Base-by-base conservation (phyloP, 257 asterid genomes). In the Thymus quinquecostatus region DNA sequence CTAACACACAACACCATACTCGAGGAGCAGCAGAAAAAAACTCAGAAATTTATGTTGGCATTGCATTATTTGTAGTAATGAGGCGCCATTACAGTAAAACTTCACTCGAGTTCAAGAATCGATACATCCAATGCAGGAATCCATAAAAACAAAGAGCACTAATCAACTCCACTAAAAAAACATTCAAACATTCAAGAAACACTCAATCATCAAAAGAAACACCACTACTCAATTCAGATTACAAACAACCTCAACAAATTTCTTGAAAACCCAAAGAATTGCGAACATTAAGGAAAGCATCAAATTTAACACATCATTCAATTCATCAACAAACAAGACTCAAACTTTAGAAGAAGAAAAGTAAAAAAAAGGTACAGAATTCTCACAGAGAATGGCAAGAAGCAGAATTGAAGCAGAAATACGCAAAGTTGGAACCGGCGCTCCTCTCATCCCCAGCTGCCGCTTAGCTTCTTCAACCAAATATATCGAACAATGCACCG, bases 371-470 rank as follows among this genome's bases (percentile, higher is more conserved):
- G 74, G 53, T 5, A 40, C 9, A 71, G 72, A 64, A 8, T 33
- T 78, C 97, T 91, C 76, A 91, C 96, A 75, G 5, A 86, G 76
- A 61, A 83, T 72, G 51, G 75, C 72, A 64, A 88, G 72, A 41
- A 88, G 73, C 77, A 60, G 44, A 76, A 59, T 63, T 33, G 80
- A 79, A 72, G 74, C 71, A 74, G 6, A 70, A 69, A 81, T 48
- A 47, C 58, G 73, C 81, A 72, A 75, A 75, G 74, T 82, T 74
- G 44, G 82, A 77, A 78, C 70, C 75, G 75, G 55, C 62, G 72
- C 73, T 66, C 75, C 77, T 60, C 82, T 82, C 97, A 91, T 89
- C 71, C 75, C 83, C 60, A 38, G 73, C 69, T 28, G 69, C 72
- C 74, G 54, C 30, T 54, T 55, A 44, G 79, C 67, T 72, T 49